Evolutionary conservation across 2,329 filamentous ascomycete genomes (phyloP).

Genomic region (Fusarium sp.): DNA sequence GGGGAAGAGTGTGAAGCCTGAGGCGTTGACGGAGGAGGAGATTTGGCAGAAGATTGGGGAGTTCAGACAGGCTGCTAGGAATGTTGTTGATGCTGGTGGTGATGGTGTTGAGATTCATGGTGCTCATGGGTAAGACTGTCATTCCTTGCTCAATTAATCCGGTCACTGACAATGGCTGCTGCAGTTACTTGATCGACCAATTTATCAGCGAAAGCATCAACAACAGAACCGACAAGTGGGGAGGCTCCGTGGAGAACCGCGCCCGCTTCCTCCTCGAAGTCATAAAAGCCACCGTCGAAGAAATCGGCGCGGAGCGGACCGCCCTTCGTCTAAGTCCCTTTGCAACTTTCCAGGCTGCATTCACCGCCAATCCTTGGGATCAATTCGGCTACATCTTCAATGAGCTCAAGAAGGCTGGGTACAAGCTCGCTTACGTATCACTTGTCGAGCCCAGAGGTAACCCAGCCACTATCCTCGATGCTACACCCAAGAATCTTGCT

Average conservation of each 20-base stretch:
- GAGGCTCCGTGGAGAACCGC: slow-evolving; percentile 58
- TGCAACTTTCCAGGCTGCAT: slow-evolving; percentile 43
- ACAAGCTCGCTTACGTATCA: slow-evolving; percentile 48
- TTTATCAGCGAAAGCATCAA: slow-evolving; percentile 65
- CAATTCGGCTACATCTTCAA: slow-evolving; percentile 43
- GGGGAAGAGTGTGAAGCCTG: slow-evolving; percentile 20
- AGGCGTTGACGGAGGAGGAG: slow-evolving; percentile 66
- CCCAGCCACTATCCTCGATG: slow-evolving; percentile 44
- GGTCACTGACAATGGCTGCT: accelerated
- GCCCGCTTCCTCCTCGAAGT: slow-evolving; percentile 61
- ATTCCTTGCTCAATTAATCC: too few species aligned
- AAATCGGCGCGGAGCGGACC: slow-evolving; percentile 59
- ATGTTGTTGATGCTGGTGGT: slow-evolving; percentile 70
- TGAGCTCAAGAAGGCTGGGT: slow-evolving; percentile 38
- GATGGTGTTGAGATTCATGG: slow-evolving; percentile 72
- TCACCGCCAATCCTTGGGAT: slow-evolving; percentile 41
- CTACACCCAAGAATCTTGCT: slow-evolving; percentile 32
- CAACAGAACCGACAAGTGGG: slow-evolving; percentile 54
- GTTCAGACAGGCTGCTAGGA: slow-evolving; percentile 64
- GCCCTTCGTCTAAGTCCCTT: slow-evolving; percentile 67
- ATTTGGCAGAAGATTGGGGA: slow-evolving; percentile 71
- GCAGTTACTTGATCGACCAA: slow-evolving; percentile 64
- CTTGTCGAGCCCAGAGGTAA: slow-evolving; percentile 49
- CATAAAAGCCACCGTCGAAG: slow-evolving; percentile 51
- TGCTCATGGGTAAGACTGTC: slow-evolving; percentile 59